Evolutionary conservation across 352 stramenopile genomes (phyloP).

Genomic region (Globisporangium apiculatum): DNA sequence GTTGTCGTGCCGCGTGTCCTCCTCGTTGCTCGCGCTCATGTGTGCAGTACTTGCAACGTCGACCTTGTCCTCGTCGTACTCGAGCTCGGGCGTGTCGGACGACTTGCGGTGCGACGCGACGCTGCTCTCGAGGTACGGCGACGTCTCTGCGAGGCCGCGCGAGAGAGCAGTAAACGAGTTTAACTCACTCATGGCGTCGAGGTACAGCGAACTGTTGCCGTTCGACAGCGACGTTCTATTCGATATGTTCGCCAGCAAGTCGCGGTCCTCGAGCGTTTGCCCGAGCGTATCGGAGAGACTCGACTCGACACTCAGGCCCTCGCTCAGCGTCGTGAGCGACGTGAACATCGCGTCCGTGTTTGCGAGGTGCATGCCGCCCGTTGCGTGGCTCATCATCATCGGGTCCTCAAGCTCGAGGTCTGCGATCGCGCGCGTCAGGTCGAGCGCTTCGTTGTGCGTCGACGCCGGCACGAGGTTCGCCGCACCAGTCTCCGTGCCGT

Average conservation of each 20-base stretch:
- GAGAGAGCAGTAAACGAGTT: constrained; percentile 11
- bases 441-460: constrained; percentile 66
- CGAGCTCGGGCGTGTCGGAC: constrained; percentile 9
- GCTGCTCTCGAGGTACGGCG: constrained; percentile 8
- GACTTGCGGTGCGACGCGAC: constrained; percentile 5
- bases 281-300: constrained; percentile 32
- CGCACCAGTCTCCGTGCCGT: constrained; percentile 17
- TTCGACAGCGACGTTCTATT: constrained; percentile 16
- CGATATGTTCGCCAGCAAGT: constrained; percentile 15
- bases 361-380: constrained; percentile 24
- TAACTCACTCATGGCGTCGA: constrained; percentile 18
- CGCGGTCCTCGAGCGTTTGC: constrained; percentile 8
- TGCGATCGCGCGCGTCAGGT: constrained; percentile 73
- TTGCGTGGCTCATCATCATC: constrained; percentile 68
- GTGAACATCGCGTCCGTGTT: constrained; percentile 37
- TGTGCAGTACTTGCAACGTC: background rate
- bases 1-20: constrained; percentile 6
- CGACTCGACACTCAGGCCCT: constrained; percentile 43
- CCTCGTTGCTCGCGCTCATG: too few relatives aligned
- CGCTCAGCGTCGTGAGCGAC: constrained; percentile 47
- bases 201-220: constrained; percentile 18
- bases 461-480: constrained; percentile 66
- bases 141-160: constrained; percentile 8
- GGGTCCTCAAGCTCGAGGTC: constrained; percentile 81
- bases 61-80: constrained; percentile 6